These are phyloP conservation scores for Talaromyces borbonicus DNA, from an alignment of 495 filamentous ascomycete genomes.

Conservation along the genomic window DNA sequence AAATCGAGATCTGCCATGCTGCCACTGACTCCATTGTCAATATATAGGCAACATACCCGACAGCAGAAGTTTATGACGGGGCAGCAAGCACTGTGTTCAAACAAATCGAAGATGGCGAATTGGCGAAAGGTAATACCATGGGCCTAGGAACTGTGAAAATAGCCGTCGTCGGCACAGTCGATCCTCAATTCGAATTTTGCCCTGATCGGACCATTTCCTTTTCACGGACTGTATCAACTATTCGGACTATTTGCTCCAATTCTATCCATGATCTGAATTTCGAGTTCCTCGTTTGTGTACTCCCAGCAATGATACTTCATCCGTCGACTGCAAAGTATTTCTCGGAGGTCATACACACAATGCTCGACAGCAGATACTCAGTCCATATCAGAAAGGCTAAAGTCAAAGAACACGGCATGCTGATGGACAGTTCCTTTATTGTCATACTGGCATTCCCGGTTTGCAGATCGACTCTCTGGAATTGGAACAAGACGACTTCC, in stretches of 20 bases:
- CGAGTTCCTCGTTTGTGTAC: background rate
- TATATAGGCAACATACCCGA: background rate
- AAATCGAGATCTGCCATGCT: background rate
- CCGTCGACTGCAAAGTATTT: background rate
- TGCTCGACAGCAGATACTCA: background rate
- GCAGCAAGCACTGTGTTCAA: background rate
- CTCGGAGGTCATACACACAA: background rate
- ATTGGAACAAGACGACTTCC: background rate
- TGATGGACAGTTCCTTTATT: background rate
- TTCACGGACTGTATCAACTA: background rate
- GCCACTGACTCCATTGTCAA: background rate
- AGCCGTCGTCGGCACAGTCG: too few relatives aligned
- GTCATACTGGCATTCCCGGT: background rate
- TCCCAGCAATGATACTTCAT: background rate
- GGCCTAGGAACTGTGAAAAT: background rate
- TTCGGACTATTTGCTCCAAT: background rate
- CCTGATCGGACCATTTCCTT: background rate
- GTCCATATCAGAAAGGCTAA: background rate
- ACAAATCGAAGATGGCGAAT: background rate
- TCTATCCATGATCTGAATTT: background rate
- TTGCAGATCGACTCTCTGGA: background rate
- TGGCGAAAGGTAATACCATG: background rate
- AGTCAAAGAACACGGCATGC: background rate
- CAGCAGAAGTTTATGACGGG: background rate
- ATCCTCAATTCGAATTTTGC: too few relatives aligned